A percentile compares a stretch with the other conserved stretches of the same genome.
phyloP scores from a whole-genome alignment of 2,329 filamentous ascomycete species.

The Nigrospora osmanthi region DNA sequence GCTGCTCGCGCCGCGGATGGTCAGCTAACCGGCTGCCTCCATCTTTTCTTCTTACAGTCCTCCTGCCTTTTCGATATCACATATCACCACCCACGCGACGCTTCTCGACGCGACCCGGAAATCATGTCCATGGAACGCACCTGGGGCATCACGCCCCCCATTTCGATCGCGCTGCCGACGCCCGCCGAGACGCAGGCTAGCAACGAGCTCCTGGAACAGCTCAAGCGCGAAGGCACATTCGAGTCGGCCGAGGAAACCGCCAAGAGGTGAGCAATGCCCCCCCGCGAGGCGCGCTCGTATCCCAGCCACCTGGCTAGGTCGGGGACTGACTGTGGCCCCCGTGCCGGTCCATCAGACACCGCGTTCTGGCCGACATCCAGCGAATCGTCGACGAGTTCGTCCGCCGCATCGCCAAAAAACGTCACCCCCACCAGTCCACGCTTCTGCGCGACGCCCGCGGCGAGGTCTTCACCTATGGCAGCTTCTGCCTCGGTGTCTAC shows the following conservation, averaged over 20 bases:
- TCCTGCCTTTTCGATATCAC: too few species aligned
- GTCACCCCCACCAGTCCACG: conserved; percentile 63
- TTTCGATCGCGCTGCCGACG: conserved; percentile 71
- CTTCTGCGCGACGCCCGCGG: conserved; percentile 79
- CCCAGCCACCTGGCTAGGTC: too few species aligned
- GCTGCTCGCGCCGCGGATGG: too few species aligned
- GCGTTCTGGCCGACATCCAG: conserved; percentile 71
- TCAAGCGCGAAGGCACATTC: conserved; percentile 87
- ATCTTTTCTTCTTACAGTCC: too few species aligned
- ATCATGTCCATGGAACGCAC: conserved; percentile 18
- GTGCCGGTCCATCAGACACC: conserved; percentile 38
- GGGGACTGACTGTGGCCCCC: too few species aligned
- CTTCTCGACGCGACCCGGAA: not conserved
- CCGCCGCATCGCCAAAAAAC: conserved; percentile 66
- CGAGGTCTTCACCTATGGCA: conserved; percentile 93
- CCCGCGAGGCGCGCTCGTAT: too few species aligned
- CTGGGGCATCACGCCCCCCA: conserved; percentile 71
- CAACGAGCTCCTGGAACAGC: conserved; percentile 71
- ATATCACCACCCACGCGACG: too few species aligned
- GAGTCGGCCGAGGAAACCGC: conserved; percentile 76
- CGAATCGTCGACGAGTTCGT: conserved; percentile 81
- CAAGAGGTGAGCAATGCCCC: conserved; percentile 52
- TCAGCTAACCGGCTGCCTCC: too few species aligned
- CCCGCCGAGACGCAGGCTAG: conserved; percentile 69
- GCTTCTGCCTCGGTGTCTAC: conserved; percentile 88